These are phyloP conservation scores for Tarenaya hassleriana DNA, from an alignment of 345 rosid genomes.

Conservation along the genomic window DNA sequence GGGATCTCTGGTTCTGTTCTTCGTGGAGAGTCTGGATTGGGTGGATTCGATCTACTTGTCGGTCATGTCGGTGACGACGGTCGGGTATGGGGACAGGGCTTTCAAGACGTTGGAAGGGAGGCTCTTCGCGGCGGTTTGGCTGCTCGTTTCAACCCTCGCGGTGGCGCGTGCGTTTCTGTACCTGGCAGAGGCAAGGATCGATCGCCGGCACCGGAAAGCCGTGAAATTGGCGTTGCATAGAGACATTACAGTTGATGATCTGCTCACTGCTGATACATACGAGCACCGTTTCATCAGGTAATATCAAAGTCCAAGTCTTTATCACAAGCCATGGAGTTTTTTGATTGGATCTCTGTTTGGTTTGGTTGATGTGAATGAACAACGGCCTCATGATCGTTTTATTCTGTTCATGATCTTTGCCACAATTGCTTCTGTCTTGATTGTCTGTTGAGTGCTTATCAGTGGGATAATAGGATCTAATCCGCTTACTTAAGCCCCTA, in stretches of 20 bases:
- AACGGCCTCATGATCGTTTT: too few relatives aligned
- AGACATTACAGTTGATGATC: conserved; percentile 58
- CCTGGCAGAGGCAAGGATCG: conserved; percentile 63
- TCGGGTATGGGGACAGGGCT: conserved; percentile 68
- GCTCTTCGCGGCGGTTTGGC: conserved; percentile 66
- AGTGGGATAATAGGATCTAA: too few relatives aligned
- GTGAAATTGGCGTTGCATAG: conserved; percentile 57
- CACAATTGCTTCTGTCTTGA: too few relatives aligned
- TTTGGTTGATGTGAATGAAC: too few relatives aligned
- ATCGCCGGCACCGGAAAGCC: conserved; percentile 52
- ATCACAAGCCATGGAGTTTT: neutral
- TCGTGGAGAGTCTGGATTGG: conserved; percentile 47
- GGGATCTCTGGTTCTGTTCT: conserved; percentile 47
- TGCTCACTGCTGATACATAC: conserved; percentile 57
- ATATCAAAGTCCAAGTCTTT: neutral
- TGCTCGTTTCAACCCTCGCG: conserved; percentile 57
- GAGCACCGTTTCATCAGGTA: conserved; percentile 73
- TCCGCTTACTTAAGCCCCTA: too few relatives aligned
- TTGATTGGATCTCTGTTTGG: too few relatives aligned
- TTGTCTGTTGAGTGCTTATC: too few relatives aligned
- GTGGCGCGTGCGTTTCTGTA: conserved; percentile 73
- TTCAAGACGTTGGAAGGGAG: conserved; percentile 55
- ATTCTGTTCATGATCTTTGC: too few relatives aligned
- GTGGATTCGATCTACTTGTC: conserved; percentile 64
- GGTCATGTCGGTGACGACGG: conserved; percentile 78